A percentile compares a stretch with the other conserved stretches of the same genome.
phyloP scores from a whole-genome alignment of 345 rosid genomes.

The Dipteronia dyeriana region DNA sequence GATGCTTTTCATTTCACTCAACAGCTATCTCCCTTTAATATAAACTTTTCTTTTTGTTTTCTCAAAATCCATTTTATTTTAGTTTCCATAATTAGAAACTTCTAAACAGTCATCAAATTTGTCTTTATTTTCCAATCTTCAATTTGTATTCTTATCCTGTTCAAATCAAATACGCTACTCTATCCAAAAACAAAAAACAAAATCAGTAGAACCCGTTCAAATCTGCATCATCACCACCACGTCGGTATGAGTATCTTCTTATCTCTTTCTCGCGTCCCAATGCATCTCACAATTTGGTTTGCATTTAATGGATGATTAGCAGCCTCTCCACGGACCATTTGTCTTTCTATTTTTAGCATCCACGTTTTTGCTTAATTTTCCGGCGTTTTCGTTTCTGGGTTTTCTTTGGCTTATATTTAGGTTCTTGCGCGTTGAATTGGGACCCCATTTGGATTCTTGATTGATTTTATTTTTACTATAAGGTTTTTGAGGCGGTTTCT shows the following conservation, averaged over 20 bases:
- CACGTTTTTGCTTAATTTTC: neutral
- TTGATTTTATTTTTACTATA: neutral
- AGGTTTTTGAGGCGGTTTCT: neutral
- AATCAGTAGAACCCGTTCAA: neutral
- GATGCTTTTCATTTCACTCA: neutral
- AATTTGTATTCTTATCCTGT: neutral
- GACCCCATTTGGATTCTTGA: slow-evolving; percentile 6
- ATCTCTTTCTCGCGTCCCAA: slow-evolving; percentile 25
- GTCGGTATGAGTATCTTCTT: slow-evolving; percentile 17
- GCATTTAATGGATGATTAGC: too few species aligned
- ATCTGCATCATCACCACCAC: neutral
- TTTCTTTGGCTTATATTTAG: neutral
- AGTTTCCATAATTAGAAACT: neutral
- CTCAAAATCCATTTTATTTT: neutral
- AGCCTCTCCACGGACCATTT: too few species aligned
- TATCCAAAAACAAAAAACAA: neutral
- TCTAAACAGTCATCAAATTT: neutral
- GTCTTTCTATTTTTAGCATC: neutral
- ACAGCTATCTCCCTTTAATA: neutral
- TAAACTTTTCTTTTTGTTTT: neutral
- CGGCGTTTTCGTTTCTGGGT: neutral
- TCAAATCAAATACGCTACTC: neutral
- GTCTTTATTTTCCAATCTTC: neutral
- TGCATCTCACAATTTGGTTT: neutral
- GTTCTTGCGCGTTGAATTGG: neutral